Conservation (phyloP, 306 rosid species). For the Urtica urens region DNA sequence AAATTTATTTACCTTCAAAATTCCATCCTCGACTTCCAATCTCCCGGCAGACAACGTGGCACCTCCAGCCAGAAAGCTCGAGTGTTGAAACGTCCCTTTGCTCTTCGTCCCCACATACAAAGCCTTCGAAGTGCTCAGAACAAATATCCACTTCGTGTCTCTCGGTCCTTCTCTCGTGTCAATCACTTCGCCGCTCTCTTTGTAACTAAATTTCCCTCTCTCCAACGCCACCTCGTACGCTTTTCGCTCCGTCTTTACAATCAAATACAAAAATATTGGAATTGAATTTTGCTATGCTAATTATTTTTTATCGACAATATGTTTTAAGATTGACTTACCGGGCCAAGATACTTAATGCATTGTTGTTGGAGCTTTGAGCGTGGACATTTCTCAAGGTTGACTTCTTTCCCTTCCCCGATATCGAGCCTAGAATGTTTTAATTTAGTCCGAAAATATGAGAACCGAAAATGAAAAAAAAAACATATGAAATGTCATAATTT, state of each 20-base stretch:
- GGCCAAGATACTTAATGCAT: slow-evolving; percentile 85
- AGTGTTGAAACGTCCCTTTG: slow-evolving; percentile 90
- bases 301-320: too few relatives aligned
- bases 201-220: slow-evolving; percentile 45
- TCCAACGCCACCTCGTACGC: slow-evolving; percentile 42
- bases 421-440: slow-evolving; percentile 49
- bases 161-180: slow-evolving; percentile 33
- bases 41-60: slow-evolving; percentile 87
- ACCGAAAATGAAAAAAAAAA: not conserved
- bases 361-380: slow-evolving; percentile 65
- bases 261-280: slow-evolving; percentile 6
- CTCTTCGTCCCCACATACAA: slow-evolving; percentile 59
- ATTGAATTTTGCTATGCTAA: not conserved
- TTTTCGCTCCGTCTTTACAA: slow-evolving; percentile 50
- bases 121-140: slow-evolving; percentile 65
- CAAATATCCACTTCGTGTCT: slow-evolving; percentile 73
- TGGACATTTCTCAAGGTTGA: slow-evolving; percentile 38
- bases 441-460: too few relatives aligned
- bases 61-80: slow-evolving; percentile 89
- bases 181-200: slow-evolving; percentile 31
- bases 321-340: slow-evolving; percentile 32
- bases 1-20: slow-evolving; percentile 51
- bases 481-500: not conserved
- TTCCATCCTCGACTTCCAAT: slow-evolving; percentile 50
- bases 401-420: slow-evolving; percentile 73